Evolutionary conservation across 768 basidiomycete genomes (phyloP).

Genomic region (Xerocomellus amylosporus): DNA sequence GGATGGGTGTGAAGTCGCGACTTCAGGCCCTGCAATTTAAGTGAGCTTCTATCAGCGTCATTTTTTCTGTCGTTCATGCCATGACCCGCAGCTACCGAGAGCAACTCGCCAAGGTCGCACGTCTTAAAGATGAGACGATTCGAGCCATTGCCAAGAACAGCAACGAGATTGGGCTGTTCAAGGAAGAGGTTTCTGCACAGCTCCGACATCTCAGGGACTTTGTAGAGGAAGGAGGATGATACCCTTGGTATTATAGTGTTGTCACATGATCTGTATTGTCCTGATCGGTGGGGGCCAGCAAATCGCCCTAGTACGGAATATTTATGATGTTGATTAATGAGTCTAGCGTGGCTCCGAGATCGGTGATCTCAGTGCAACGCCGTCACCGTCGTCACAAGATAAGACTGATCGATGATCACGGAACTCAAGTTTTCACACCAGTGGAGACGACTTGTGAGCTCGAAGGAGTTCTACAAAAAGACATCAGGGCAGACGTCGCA

Average conservation of each 20-base stretch:
- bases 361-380: background rate
- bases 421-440: conserved; percentile 1
- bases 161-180: conserved; percentile 79
- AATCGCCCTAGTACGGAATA: too few species aligned
- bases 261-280: background rate
- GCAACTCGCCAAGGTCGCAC: conserved; percentile 70
- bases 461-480: background rate
- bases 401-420: background rate
- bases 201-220: conserved; percentile 67
- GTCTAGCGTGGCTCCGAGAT: background rate
- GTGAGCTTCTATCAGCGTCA: conserved; percentile 38
- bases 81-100: conserved; percentile 62
- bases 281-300: too few species aligned
- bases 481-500: background rate
- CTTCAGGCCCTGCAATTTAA: conserved; percentile 75
- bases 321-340: background rate
- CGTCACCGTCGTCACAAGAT: background rate
- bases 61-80: conserved; percentile 1
- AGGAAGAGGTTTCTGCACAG: conserved; percentile 71
- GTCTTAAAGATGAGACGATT: conserved; percentile 75
- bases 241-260: background rate
- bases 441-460: background rate
- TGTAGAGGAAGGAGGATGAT: conserved; percentile 49
- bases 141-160: conserved; percentile 82
- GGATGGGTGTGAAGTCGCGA: conserved; percentile 78